A percentile compares a stretch with the other conserved stretches of the same genome.
Evolutionary conservation across 495 filamentous ascomycete species (phyloP).

Genomic region (Lindgomyces ingoldianus): DNA sequence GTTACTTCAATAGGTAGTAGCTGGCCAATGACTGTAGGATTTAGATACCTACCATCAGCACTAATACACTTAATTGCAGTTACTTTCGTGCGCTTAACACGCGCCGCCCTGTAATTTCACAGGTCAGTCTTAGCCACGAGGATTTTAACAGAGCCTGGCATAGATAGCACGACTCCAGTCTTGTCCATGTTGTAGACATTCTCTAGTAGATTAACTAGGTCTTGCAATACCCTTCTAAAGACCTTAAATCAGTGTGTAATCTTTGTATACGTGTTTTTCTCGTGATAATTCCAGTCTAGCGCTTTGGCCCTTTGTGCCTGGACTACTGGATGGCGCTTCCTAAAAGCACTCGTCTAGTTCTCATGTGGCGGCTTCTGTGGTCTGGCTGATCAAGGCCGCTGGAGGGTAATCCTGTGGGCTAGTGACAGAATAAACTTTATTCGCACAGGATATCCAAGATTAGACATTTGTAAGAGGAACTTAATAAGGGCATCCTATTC

Average conservation of each 20-base stretch:
- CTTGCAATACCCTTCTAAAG: neutral
- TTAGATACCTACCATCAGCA: constrained; percentile 27
- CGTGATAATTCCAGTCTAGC: constrained; percentile 12
- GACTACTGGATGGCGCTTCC: constrained; percentile 18
- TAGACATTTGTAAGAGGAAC: too few relatives aligned
- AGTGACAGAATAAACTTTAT: too few relatives aligned
- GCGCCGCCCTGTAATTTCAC: constrained; percentile 10
- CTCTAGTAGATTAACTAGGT: constrained; percentile 1
- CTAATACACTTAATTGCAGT: constrained; percentile 16
- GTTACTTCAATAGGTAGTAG: too few relatives aligned
- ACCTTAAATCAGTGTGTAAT: too few relatives aligned
- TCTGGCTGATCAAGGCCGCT: too few relatives aligned
- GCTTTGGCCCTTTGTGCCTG: constrained; percentile 6
- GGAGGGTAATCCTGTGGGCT: too few relatives aligned
- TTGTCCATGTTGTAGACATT: constrained; percentile 25
- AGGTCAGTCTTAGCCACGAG: constrained; percentile 3
- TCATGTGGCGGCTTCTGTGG: constrained; percentile 5
- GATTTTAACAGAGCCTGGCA: constrained; percentile 14
- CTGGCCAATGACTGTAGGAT: constrained; percentile 14
- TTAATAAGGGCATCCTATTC: too few relatives aligned
- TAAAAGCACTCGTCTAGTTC: constrained; percentile 14
- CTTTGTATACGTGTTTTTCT: constrained; percentile 16
- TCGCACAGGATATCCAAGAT: too few relatives aligned
- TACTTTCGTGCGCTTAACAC: constrained; percentile 12
- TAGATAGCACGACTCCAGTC: constrained; percentile 1